phyloP scores from a whole-genome alignment of 2,329 filamentous ascomycete species.

The Chrysosporium queenslandicum region DNA sequence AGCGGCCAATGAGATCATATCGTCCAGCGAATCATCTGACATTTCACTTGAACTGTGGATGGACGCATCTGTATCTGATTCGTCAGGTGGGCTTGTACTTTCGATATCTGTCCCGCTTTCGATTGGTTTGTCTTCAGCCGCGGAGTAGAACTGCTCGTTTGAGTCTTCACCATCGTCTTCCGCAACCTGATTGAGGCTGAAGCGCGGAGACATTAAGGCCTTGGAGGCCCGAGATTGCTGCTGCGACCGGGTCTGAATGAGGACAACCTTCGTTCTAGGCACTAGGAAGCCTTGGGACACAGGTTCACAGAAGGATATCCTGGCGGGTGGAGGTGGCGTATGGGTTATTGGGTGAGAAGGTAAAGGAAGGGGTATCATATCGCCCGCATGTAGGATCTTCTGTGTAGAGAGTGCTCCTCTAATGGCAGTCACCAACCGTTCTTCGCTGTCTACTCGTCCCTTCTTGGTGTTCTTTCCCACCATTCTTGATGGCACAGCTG shows the following conservation, averaged over 20 bases:
- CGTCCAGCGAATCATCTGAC: constrained; percentile 84
- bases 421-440: constrained; percentile 55
- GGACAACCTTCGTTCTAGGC: constrained; percentile 69
- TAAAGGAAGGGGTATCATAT: constrained; percentile 69
- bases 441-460: constrained; percentile 39
- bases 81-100: constrained; percentile 47
- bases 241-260: constrained; percentile 47
- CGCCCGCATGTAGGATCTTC: constrained; percentile 71
- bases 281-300: constrained; percentile 77
- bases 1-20: constrained; percentile 80
- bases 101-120: constrained; percentile 42
- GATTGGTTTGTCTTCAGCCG: constrained; percentile 61
- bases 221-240: constrained; percentile 15
- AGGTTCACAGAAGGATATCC: constrained; percentile 86
- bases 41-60: constrained; percentile 55
- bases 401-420: constrained; percentile 63
- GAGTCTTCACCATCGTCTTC: constrained; percentile 64
- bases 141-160: constrained; percentile 87
- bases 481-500: constrained; percentile 16
- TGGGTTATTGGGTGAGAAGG: constrained; percentile 76
- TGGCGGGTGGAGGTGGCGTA: constrained; percentile 70
- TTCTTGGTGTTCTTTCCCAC: constrained; percentile 29
- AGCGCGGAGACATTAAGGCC: constrained; percentile 38
- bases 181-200: constrained; percentile 49
- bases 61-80: constrained; percentile 49